Base-by-base conservation (phyloP, 345 rosid species). In the Salix dunnii region DNA sequence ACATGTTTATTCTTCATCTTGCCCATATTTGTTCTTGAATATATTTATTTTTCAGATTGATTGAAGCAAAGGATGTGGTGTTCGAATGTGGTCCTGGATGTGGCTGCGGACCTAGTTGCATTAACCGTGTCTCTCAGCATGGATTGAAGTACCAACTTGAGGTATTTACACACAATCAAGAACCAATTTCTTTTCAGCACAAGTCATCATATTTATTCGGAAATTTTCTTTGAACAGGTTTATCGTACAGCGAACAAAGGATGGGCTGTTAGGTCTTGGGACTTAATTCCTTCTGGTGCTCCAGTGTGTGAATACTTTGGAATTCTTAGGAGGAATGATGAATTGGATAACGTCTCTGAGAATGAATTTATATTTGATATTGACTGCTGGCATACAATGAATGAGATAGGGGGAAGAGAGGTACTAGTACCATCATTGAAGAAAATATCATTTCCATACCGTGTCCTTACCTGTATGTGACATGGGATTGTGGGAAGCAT, bases 251-350 rank as follows among this genome's bases (percentile, higher is more conserved):
- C 36, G 31, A 67, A 31, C 30, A 80, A 80, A 62, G 83, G 83
- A 67, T 76, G 83, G 83, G 83, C 83, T 67, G 83, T 80, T 48
- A 46, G 83, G 63, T 76, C 77, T 9, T 28, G 80, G 83, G 83
- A 76, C 58, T 72, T 67, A 12, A 80, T 80, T 67, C 80, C 83
- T 68, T 72, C 83, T 66, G 83, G 77, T 76, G 83, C 83, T 73
- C 38, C 71, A 6, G 79, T 72, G 18, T 67, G 76, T 68, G 83
- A 80, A 49, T 76, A 80, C 62, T 72, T 67, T 33, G 83, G 83
- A 67, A 65, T 72, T 76, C 73, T 76, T 36, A 43, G 70, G 58
- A 72, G 71, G 72, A 67, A 64, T 46, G 42, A 66, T 17, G 80
- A 80, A 2, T 68, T 80, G 72, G 83, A 80, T 72, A 72, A 60